phyloP scores from a whole-genome alignment of 2,329 filamentous ascomycete genomes.

The Gnomoniopsis sp. region DNA sequence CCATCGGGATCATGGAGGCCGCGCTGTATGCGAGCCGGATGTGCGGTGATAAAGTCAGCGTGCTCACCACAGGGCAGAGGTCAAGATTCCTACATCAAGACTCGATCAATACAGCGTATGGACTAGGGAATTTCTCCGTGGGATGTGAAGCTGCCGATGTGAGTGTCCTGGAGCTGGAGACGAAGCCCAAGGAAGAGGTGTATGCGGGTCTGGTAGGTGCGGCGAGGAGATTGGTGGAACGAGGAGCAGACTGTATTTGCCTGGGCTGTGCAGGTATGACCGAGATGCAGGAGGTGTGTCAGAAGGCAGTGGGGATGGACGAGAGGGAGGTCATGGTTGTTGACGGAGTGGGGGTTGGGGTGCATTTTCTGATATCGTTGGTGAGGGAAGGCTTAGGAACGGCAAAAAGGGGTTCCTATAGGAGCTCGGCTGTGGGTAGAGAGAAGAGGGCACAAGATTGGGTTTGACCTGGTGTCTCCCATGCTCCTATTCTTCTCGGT shows the following conservation, averaged over 20 bases:
- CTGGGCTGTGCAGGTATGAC: conserved; percentile 49
- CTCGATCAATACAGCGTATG: conserved; percentile 35
- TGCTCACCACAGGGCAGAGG: conserved; percentile 37
- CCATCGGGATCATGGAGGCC: conserved; percentile 50
- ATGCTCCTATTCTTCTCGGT: not conserved
- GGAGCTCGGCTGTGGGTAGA: conserved; percentile 34
- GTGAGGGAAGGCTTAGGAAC: conserved; percentile 43
- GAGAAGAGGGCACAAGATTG: conserved; percentile 34
- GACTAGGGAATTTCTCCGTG: conserved; percentile 37
- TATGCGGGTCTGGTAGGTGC: conserved; percentile 34
- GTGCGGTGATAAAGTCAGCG: conserved; percentile 42
- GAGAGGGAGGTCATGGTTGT: conserved; percentile 42
- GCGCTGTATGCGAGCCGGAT: conserved; percentile 44
- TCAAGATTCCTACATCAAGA: conserved; percentile 38
- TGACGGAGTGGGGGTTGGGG: conserved; percentile 46
- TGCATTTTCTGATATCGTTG: conserved; percentile 41
- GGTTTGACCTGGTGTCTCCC: conserved; percentile 23
- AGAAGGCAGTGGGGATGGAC: conserved; percentile 40
- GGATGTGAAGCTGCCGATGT: conserved; percentile 36
- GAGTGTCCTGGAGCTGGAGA: conserved; percentile 42
- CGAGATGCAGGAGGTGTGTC: conserved; percentile 39
- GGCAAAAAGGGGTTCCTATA: conserved; percentile 40
- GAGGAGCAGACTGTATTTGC: conserved; percentile 31
- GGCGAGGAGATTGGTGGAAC: conserved; percentile 34
- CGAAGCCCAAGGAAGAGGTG: conserved; percentile 35